Base-by-base conservation (phyloP, 1,284 basidiomycete genomes). In the Rhodofomes roseus region DNA sequence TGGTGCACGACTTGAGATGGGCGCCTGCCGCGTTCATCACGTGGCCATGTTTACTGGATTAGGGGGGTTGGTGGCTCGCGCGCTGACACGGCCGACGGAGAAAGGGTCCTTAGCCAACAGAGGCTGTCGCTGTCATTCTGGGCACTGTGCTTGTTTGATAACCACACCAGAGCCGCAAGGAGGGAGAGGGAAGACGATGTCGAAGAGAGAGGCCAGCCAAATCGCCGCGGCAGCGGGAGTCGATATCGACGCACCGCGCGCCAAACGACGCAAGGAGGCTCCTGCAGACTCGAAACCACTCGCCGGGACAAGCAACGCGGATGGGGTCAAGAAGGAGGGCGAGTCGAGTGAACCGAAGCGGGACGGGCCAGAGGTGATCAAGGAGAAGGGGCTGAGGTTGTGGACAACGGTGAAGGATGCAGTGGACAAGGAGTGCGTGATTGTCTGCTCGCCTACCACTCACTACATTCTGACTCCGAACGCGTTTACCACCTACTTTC, bases 371-470 rank as follows among this genome's bases (percentile, higher is more conserved):
- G 77, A 74, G 60, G 74, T 70, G 59, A 80, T 86, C 65, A 81
- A 77, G 67, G 84, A 84, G 75, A 79, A 83, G 70, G 88, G 86
- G 46, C 66, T 84, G 74, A 81, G 79, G 75, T 72, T 90, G 74
- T 90, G 87, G 85, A 83, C 87, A 70, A 80, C 80, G 53, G 79
- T 92, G 71, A 89, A 83, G 81, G 87, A 91, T 74, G 89, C 87
- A 68, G 85, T 85, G 71, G 87, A 85, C 78, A 87, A 89, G 81
- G 87, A 90, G 90, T 92, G 79, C 81, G 89, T 88, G 75, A 76
- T 74, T 73, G 55, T 62, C 53, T 65, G 71, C 69, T 72, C 69
- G 64, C 70, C 69, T 43, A 48, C 56, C 61, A 56, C 40, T 39
- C 53, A 43, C 27, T 43, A 9, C 12, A 55, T 29, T 59, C 41